phyloP scores from a whole-genome alignment of 1,284 basidiomycete species.

The Cutaneotrichosporon curvatum region DNA sequence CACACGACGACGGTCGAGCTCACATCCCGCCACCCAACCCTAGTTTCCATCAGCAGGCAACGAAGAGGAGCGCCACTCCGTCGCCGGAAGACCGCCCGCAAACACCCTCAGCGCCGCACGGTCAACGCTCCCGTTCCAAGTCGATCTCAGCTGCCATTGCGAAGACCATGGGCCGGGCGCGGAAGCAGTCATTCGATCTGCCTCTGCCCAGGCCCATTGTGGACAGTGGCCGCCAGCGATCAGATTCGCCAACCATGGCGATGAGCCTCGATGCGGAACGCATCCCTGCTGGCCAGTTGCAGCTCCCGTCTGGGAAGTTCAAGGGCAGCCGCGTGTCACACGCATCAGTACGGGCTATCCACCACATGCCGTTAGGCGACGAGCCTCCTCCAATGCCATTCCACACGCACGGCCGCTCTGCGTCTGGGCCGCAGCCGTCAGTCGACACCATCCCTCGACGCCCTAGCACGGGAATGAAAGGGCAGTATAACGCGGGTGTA shows the following conservation, averaged over 20 bases:
- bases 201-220: constrained; percentile 1
- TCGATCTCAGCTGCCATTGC: constrained; percentile 36
- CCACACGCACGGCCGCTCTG: no score
- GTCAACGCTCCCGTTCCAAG: constrained; percentile 14
- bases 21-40: no score
- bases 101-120: constrained; percentile 10
- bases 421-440: no score
- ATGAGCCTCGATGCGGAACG: no score
- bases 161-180: constrained; percentile 17
- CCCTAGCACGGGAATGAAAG: neutral
- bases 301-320: no score
- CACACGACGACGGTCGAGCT: no score
- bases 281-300: no score
- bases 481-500: constrained; percentile 18
- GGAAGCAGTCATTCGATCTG: constrained; percentile 3
- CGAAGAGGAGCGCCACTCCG: neutral
- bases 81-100: neutral
- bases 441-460: no score
- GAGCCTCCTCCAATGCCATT: no score
- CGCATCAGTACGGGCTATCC: neutral
- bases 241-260: no score
- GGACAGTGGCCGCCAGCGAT: neutral
- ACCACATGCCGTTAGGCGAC: neutral
- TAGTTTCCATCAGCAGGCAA: neutral
- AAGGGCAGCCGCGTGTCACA: no score